phyloP scores from a whole-genome alignment of 768 basidiomycete genomes.

The Leccinum arenicola region DNA sequence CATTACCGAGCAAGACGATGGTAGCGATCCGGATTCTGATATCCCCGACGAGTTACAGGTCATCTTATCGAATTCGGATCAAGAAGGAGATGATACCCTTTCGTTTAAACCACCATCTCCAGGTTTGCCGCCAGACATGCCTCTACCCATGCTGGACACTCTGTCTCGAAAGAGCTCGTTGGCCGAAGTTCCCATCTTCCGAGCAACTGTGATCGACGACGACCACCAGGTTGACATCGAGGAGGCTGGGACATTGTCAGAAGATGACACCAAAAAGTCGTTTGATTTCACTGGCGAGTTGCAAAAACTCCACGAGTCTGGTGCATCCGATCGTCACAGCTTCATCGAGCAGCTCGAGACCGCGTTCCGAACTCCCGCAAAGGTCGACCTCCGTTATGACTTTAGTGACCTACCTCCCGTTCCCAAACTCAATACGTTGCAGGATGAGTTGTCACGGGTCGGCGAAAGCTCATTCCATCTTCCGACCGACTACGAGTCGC shows the following conservation, averaged over 20 bases:
- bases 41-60: slow-evolving; percentile 76
- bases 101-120: slow-evolving; percentile 36
- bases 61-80: slow-evolving; percentile 48
- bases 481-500: slow-evolving; percentile 16
- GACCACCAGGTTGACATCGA: slow-evolving; percentile 40
- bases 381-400: slow-evolving; percentile 54
- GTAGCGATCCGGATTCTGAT: slow-evolving; percentile 69
- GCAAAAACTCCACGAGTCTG: slow-evolving; percentile 64
- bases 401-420: slow-evolving; percentile 51
- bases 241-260: slow-evolving; percentile 43
- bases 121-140: slow-evolving; percentile 41
- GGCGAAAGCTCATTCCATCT: slow-evolving; percentile 24
- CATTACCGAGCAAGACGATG: slow-evolving; percentile 45
- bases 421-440: slow-evolving; percentile 44
- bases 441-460: slow-evolving; percentile 25
- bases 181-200: slow-evolving; percentile 38
- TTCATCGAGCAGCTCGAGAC: slow-evolving; percentile 82
- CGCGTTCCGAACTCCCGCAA: slow-evolving; percentile 76
- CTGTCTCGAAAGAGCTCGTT: slow-evolving; percentile 10
- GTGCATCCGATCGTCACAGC: slow-evolving; percentile 64
- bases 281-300: slow-evolving; percentile 86
- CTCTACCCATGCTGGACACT: slow-evolving; percentile 32
- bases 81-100: slow-evolving; percentile 42
- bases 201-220: slow-evolving; percentile 44
- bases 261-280: slow-evolving; percentile 71